phyloP scores from a whole-genome alignment of 1,284 basidiomycete species.

The Ganoderma meredithae region DNA sequence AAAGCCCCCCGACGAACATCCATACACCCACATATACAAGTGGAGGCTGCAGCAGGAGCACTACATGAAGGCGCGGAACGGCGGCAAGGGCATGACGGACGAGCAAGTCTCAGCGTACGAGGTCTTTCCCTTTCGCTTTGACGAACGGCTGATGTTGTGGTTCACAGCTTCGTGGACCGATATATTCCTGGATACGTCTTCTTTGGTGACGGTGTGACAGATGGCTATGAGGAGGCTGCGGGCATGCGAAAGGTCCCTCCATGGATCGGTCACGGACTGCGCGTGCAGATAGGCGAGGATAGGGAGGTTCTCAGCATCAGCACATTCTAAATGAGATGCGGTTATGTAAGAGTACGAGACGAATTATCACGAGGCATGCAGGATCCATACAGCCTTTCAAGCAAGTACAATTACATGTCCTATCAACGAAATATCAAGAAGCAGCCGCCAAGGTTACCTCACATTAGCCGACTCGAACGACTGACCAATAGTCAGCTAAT shows the following conservation, averaged over 20 bases:
- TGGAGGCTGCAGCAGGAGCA: constrained; percentile 92
- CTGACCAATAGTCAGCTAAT: no score
- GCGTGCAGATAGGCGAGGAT: constrained; percentile 38
- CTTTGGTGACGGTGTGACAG: constrained; percentile 59
- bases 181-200: constrained; percentile 90
- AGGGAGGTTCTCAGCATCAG: constrained; percentile 35
- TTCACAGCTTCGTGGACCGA: constrained; percentile 72
- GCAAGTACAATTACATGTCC: no score
- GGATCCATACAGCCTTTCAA: no score
- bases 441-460: constrained; percentile 35
- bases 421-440: no score
- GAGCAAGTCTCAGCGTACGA: constrained; percentile 75
- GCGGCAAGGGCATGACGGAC: constrained; percentile 88
- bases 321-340: constrained; percentile 26
- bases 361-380: background rate
- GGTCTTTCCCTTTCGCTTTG: background rate
- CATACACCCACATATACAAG: constrained; percentile 68
- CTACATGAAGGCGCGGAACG: constrained; percentile 83
- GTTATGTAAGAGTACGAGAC: background rate
- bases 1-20: constrained; percentile 51
- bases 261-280: constrained; percentile 38
- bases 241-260: constrained; percentile 34
- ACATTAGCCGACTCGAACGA: constrained; percentile 61
- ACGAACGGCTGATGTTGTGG: constrained; percentile 11
- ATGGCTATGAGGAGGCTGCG: constrained; percentile 33